Evolutionary conservation across 257 asterid genomes (phyloP), one percentile per base, ranked within the genome.

Genomic region (Apocynum venetum): DNA sequence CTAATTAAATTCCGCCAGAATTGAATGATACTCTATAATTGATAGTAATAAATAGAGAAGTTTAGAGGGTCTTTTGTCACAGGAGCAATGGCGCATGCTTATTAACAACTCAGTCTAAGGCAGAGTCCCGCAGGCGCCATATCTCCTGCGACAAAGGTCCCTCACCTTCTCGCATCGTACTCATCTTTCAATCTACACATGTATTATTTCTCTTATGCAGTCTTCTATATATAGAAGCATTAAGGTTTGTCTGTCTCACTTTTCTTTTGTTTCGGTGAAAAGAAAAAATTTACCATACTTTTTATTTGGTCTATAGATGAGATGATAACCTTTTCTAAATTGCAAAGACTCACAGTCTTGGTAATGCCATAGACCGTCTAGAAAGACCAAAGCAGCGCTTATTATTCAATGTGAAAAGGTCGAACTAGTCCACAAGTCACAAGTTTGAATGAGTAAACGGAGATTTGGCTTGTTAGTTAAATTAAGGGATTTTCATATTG

Each of bases 61-160:
- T 7, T 3, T 71, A 25, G n/a, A 48, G 75, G 75, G 57, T 2
- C n/a, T 20, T 25, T 6, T 71, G 75, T 71, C 20, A 9, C 44
- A 71, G 75, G 59, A 4, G 52, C 15, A 66, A 71, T 31, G 75
- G 43, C 43, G 35, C 75, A 8, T 48, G 73, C 51, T 35, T 1
- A 10, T 10, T 61, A 68, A 36, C 13, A 15, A 2, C 44, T 25
- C 70, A 2, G 20, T 20, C 15, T 31, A 2, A 31, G 15, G 49
- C 46, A 64, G 19, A 14, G 11, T 6, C 74, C 12, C 2, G 76
- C 71, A 47, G 53, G 79, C 35, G 72, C 72, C 79, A 75, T 75
- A n/a, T 25, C 57, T 75, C 79, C 79, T 75, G 79, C 79, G 79
- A 75, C 79, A 75, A 19, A 63, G 63, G 19, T 6, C 72, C 79